Conservation (phyloP, 345 rosid species). For the Erucastrum elatum region DNA sequence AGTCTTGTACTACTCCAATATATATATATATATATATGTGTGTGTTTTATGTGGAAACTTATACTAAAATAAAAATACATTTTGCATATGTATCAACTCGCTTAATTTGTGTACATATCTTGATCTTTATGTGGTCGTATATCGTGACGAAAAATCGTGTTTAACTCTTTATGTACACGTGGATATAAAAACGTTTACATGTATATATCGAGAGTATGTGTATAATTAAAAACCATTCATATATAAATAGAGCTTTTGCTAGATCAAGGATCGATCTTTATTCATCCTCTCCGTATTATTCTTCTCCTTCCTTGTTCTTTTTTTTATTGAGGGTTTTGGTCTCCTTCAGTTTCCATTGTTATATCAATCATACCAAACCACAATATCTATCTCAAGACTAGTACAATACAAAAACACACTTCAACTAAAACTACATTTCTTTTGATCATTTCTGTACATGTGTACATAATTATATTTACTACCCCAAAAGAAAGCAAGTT, state of each 20-base stretch:
- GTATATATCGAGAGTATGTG: background rate
- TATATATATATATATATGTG: no score
- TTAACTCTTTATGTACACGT: constrained; percentile 4
- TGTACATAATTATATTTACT: background rate
- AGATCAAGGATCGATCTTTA: constrained; percentile 5
- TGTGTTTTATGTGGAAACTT: background rate
- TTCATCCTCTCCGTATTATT: background rate
- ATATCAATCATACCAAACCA: background rate
- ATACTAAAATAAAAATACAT: no score
- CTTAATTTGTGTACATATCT: background rate
- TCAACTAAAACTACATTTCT: background rate
- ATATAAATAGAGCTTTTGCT: background rate
- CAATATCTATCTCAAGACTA: background rate
- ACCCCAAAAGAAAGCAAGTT: constrained; percentile 8
- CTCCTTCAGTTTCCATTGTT: background rate
- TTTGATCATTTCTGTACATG: background rate
- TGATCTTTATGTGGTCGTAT: background rate
- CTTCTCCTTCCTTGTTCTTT: background rate
- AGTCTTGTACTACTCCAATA: no score
- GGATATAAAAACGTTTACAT: background rate
- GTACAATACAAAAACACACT: constrained; percentile 1
- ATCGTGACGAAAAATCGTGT: background rate
- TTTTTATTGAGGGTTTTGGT: background rate
- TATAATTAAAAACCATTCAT: background rate
- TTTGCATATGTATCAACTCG: background rate